These are phyloP conservation scores for Triangularia setosa DNA, from an alignment of 2,329 filamentous ascomycete species.

Conservation along the genomic window DNA sequence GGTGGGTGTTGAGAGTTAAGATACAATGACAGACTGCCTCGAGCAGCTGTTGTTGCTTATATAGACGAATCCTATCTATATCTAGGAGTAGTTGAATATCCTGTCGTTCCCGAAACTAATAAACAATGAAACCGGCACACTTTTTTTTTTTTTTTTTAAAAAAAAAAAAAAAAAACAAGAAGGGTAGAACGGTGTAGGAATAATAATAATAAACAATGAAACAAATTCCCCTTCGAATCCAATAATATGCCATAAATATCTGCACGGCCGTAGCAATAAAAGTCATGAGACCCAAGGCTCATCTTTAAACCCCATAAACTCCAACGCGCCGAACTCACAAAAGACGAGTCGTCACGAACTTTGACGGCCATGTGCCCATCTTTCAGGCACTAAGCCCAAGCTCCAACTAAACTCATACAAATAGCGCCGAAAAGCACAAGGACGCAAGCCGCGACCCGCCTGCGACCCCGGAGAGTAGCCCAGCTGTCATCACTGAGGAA, in stretches of 20 bases:
- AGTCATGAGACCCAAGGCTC: background rate
- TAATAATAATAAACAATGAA: background rate
- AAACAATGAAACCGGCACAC: too few species aligned
- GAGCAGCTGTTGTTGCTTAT: background rate
- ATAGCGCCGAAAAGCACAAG: constrained; percentile 61
- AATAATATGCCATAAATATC: background rate
- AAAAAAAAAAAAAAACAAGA: too few species aligned
- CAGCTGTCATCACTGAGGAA: constrained; percentile 78
- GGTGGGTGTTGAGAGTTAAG: background rate
- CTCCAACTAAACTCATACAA: constrained; percentile 69
- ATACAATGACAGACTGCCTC: too few species aligned
- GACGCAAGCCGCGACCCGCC: constrained; percentile 58
- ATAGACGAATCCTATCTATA: background rate
- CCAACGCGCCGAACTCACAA: background rate
- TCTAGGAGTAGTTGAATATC: background rate
- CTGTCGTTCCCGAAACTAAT: too few species aligned
- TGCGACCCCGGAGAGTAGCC: constrained; percentile 57
- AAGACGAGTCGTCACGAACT: background rate
- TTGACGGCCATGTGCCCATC: background rate
- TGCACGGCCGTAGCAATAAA: background rate
- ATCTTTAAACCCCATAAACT: background rate
- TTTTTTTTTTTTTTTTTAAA: too few species aligned
- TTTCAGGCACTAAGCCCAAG: constrained; percentile 54
- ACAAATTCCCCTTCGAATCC: background rate
- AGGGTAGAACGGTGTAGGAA: too few species aligned